Percentiles rank a stretch among this genome's conserved stretches.
Evolutionary conservation across 83 land plant species (phyloP).

Genomic region (Diphasiastrum complanatum): DNA sequence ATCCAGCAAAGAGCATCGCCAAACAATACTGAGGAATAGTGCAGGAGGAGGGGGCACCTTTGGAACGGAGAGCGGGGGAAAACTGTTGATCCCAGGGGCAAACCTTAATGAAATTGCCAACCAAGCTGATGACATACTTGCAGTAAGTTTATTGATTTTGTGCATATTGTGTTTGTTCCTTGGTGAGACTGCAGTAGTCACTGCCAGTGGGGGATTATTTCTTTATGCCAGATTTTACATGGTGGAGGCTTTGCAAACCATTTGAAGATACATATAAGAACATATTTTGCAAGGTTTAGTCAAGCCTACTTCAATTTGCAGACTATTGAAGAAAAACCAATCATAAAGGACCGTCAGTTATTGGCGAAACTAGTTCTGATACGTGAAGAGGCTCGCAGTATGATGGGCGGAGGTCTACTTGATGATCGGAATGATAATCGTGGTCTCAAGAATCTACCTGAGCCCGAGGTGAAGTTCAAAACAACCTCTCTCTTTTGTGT

Average conservation of each 20-base stretch:
- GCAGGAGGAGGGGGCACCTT: conserved; percentile 97
- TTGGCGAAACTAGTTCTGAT: conserved; percentile 88
- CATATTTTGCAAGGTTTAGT: not conserved
- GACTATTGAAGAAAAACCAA: conserved; percentile 79
- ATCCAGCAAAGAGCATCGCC: conserved; percentile 77
- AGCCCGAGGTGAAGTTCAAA: conserved; percentile 60
- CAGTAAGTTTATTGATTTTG: conserved; percentile 34
- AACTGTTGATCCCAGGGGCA: conserved; percentile 72
- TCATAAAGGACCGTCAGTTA: conserved; percentile 69
- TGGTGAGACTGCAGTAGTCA: not conserved
- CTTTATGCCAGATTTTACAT: not conserved
- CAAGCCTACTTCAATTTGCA: conserved; percentile 26
- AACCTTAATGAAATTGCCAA: conserved; percentile 89
- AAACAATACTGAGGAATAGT: conserved; percentile 70
- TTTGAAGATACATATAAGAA: not conserved
- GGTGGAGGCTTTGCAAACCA: not conserved
- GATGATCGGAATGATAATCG: conserved; percentile 82
- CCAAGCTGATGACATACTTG: conserved; percentile 88
- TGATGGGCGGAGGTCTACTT: conserved; percentile 93
- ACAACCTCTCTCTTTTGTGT: not conserved
- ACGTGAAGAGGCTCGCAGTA: conserved; percentile 94
- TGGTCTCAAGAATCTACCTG: conserved; percentile 74
- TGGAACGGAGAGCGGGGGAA: conserved; percentile 53
- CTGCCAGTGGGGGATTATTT: too few species aligned
- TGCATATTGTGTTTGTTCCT: not conserved